Evolutionary conservation across 441 rosid genomes (phyloP).

Genomic region (Mallotus repandus): DNA sequence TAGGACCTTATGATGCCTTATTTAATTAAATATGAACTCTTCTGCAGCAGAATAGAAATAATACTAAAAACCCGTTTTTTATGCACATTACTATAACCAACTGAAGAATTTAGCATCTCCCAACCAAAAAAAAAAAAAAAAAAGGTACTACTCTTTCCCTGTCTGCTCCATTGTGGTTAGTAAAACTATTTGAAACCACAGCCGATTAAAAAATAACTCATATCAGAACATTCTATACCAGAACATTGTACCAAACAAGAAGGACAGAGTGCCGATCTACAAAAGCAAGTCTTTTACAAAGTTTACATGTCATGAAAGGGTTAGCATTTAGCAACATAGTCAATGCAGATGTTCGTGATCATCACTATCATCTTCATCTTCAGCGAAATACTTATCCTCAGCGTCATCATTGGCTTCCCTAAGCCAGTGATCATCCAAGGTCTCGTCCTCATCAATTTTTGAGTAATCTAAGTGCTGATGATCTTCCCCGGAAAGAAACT

Average conservation of each 20-base stretch:
- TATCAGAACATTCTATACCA: conserved; percentile 7
- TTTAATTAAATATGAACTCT: no score
- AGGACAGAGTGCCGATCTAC: conserved; percentile 11
- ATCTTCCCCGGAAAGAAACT: conserved; percentile 88
- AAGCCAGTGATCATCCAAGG: conserved; percentile 93
- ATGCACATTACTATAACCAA: no score
- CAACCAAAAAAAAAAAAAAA: no score
- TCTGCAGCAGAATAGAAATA: no score
- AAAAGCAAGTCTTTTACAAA: background rate
- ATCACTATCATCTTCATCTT: conserved; percentile 38
- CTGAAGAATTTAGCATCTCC: background rate
- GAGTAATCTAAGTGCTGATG: conserved; percentile 76
- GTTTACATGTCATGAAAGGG: background rate
- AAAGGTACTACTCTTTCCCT: background rate
- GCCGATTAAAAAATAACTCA: background rate
- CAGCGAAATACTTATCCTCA: conserved; percentile 84
- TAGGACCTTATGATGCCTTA: no score
- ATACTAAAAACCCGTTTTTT: no score
- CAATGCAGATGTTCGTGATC: conserved; percentile 10
- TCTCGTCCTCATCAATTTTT: conserved; percentile 76
- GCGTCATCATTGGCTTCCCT: conserved; percentile 76
- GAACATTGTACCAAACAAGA: no score
- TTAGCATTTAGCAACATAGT: background rate
- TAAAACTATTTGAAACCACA: background rate
- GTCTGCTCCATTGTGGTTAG: background rate